Conservation (phyloP, 2,329 filamentous ascomycete species). For the Aspergillus sojae region DNA sequence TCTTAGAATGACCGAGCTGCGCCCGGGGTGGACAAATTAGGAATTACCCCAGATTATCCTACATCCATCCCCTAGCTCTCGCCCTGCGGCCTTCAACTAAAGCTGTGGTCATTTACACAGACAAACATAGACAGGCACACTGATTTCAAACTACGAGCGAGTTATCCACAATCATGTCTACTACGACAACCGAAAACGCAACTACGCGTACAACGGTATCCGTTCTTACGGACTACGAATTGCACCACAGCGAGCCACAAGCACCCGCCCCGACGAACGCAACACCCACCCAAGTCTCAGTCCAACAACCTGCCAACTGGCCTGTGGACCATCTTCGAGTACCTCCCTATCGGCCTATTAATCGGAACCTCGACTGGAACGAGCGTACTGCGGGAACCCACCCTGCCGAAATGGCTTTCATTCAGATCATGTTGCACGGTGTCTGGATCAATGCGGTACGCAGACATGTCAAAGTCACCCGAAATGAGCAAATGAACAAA, state of each 20-base stretch:
- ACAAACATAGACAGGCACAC: not conserved
- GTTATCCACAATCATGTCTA: not conserved
- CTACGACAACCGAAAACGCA: constrained; percentile 19
- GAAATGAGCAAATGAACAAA: no score
- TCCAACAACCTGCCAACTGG: constrained; percentile 43
- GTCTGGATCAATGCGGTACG: constrained; percentile 46
- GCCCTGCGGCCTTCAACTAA: not conserved
- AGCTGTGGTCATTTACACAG: not conserved
- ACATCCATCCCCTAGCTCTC: not conserved
- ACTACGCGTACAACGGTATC: constrained; percentile 20
- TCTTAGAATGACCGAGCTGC: not conserved
- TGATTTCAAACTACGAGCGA: not conserved
- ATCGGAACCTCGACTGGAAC: constrained; percentile 45
- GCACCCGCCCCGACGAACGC: not conserved
- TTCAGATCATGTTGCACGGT: constrained; percentile 55
- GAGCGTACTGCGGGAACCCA: constrained; percentile 51
- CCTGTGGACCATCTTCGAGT: constrained; percentile 51
- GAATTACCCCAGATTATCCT: not conserved
- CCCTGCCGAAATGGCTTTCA: constrained; percentile 49
- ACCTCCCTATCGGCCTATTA: constrained; percentile 51
- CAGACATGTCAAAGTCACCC: not conserved
- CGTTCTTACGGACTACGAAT: constrained; percentile 31
- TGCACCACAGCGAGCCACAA: constrained; percentile 26
- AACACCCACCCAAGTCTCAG: not conserved
- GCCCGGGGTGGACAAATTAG: not conserved